These are phyloP conservation scores for Pseudogymnoascus sp. DNA, from an alignment of 2,329 filamentous ascomycete genomes.

Conservation along the genomic window DNA sequence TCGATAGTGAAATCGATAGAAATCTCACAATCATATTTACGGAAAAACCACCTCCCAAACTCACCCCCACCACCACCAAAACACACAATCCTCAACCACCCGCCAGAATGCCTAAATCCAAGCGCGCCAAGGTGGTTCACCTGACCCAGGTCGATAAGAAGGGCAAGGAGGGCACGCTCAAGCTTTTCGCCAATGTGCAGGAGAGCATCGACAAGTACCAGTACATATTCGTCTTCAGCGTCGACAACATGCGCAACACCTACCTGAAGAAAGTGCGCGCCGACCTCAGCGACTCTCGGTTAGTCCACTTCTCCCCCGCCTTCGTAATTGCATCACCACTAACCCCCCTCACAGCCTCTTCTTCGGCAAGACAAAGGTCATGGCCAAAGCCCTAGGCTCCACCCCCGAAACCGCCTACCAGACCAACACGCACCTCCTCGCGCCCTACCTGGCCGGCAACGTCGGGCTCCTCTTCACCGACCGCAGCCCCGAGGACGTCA, in stretches of 20 bases:
- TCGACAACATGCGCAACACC: conserved; percentile 98
- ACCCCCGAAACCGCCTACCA: conserved; percentile 72
- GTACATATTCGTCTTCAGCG: conserved; percentile 85
- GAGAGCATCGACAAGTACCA: conserved; percentile 78
- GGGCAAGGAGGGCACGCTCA: conserved; percentile 78
- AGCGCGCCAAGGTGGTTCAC: conserved; percentile 82
- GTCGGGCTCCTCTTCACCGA: conserved; percentile 89
- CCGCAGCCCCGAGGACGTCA: conserved; percentile 59
- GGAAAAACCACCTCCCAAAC: conserved; percentile 12
- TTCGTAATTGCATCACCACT: neutral
- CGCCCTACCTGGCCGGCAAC: conserved; percentile 65
- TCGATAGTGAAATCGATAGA: conserved; percentile 10
- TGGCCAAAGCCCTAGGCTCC: conserved; percentile 86
- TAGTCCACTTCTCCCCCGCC: conserved; percentile 27
- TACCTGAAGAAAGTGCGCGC: conserved; percentile 86
- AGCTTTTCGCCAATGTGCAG: conserved; percentile 82
- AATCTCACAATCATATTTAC: conserved; percentile 18
- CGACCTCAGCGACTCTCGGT: conserved; percentile 80
- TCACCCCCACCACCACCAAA: neutral
- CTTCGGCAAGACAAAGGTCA: conserved; percentile 99
- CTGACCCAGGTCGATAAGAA: conserved; percentile 90
- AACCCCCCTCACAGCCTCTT: conserved; percentile 58
- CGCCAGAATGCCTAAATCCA: conserved; percentile 81
- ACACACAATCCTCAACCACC: conserved; percentile 6
- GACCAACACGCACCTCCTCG: conserved; percentile 65